Percentiles rank a stretch among this genome's conserved stretches.
These are phyloP conservation scores for Verbascum thapsus DNA, from an alignment of 257 asterid genomes.

Conservation along the genomic window DNA sequence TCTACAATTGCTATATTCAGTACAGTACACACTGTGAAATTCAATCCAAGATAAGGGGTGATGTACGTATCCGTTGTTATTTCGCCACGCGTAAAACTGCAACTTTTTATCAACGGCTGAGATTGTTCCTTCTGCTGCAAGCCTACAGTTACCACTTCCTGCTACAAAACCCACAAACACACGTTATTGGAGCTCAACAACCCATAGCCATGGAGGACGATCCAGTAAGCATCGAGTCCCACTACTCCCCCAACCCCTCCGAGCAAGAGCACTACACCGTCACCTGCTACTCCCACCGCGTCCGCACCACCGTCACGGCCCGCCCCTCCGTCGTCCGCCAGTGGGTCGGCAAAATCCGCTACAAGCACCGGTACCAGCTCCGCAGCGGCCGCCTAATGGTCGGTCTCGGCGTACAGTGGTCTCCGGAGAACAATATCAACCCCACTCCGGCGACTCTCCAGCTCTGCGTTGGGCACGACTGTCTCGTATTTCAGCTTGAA, in stretches of 20 bases:
- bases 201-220: conserved; percentile 18
- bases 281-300: conserved; percentile 7
- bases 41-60: too few relatives aligned
- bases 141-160: neutral
- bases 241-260: conserved; percentile 9
- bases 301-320: conserved; percentile 29
- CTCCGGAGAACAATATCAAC: neutral
- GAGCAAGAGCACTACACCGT: conserved; percentile 2
- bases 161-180: neutral
- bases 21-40: too few relatives aligned
- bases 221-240: neutral
- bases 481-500: conserved; percentile 27
- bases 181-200: too few relatives aligned
- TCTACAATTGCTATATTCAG: too few relatives aligned
- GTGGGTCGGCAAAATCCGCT: neutral
- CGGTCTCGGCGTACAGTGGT: conserved; percentile 29
- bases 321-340: conserved; percentile 15
- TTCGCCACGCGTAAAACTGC: too few relatives aligned
- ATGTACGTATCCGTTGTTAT: too few relatives aligned
- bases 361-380: neutral
- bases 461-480: conserved; percentile 29
- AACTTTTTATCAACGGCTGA: too few relatives aligned
- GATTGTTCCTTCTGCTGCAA: too few relatives aligned
- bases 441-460: conserved; percentile 27
- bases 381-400: conserved; percentile 19